A percentile compares a stretch with the other conserved stretches of the same genome.
Conservation (phyloP, 441 rosid genomes). For the Rhodomyrtus psidioides region DNA sequence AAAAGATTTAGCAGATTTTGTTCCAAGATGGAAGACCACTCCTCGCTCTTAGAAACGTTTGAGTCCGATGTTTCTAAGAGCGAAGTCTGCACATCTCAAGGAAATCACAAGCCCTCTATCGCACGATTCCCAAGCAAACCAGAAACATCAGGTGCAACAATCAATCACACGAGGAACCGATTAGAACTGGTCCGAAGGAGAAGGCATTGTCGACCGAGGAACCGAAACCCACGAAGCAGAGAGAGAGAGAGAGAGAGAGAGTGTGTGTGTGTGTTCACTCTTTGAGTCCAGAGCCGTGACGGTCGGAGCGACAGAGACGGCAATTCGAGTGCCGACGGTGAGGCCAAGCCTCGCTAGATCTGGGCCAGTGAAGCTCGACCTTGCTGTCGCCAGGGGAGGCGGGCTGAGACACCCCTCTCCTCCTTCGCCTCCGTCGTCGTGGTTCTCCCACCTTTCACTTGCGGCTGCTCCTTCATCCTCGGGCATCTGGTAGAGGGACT, state of each 20-base stretch:
- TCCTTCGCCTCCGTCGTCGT: too few species aligned
- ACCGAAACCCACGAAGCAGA: neutral
- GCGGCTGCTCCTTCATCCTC: too few species aligned
- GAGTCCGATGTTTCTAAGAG: too few species aligned
- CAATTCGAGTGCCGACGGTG: slow-evolving; percentile 48
- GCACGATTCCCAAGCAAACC: neutral
- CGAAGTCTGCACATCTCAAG: neutral
- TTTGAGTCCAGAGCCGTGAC: slow-evolving; percentile 35
- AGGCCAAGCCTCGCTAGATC: neutral
- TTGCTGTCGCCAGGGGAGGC: too few species aligned
- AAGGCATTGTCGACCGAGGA: neutral
- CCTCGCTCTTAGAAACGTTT: too few species aligned
- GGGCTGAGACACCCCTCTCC: too few species aligned
- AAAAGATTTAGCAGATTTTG: too few species aligned
- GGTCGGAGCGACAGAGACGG: slow-evolving; percentile 31
- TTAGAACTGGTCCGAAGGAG: neutral
- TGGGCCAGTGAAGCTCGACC: too few species aligned
- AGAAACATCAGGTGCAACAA: neutral
- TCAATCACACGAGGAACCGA: neutral
- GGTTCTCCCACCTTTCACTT: too few species aligned
- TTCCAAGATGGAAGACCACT: too few species aligned
- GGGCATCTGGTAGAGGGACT: too few species aligned
- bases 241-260: neutral
- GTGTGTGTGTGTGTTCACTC: slow-evolving; percentile 20
- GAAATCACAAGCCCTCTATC: neutral